A percentile compares a stretch with the other conserved stretches of the same genome.
Conservation (phyloP, 768 basidiomycete species). For the Tephrocybe sp. region DNA sequence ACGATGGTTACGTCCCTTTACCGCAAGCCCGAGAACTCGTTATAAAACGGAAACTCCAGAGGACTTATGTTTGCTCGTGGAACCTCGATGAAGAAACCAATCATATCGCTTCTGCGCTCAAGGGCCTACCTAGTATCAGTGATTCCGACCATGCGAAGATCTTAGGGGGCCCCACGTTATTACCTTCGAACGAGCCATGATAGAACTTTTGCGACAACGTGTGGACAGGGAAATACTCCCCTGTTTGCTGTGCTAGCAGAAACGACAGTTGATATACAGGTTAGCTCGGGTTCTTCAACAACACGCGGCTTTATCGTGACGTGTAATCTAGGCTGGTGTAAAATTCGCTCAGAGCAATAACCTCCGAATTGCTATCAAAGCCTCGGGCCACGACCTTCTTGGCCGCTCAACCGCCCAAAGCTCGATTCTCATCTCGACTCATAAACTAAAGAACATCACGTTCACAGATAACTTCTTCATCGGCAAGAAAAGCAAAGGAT, state of each 20-base stretch:
- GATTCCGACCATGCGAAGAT: not conserved
- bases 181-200: no score
- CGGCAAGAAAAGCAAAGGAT: constrained; percentile 19
- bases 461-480: constrained; percentile 20
- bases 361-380: constrained; percentile 30
- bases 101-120: not conserved
- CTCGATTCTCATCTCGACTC: constrained; percentile 30
- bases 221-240: constrained; percentile 31
- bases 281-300: not conserved
- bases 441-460: constrained; percentile 22
- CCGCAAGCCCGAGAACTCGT: not conserved
- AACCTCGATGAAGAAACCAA: not conserved
- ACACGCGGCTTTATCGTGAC: constrained; percentile 14
- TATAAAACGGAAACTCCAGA: not conserved
- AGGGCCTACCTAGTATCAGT: not conserved
- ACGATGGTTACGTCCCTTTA: not conserved
- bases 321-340: constrained; percentile 18
- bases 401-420: constrained; percentile 33
- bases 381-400: constrained; percentile 32
- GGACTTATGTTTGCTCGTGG: not conserved
- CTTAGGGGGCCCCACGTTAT: no score
- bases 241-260: constrained; percentile 28
- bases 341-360: constrained; percentile 25
- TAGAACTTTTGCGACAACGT: constrained; percentile 21
- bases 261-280: constrained; percentile 28